Evolutionary conservation across 2,329 filamentous ascomycete genomes (phyloP).

Genomic region (Ophiocordyceps sinensis): DNA sequence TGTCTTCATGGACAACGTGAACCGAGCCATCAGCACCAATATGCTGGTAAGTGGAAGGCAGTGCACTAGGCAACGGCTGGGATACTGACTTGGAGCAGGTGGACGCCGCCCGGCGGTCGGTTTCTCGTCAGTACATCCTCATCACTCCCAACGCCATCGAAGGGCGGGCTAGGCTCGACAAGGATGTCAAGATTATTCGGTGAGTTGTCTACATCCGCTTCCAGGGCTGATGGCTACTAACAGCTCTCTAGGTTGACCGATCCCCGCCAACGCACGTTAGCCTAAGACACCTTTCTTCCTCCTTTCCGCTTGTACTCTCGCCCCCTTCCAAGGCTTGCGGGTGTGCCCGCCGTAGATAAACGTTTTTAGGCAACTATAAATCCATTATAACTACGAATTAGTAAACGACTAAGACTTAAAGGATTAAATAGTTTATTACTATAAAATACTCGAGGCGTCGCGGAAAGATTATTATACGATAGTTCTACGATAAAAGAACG

Average conservation of each 20-base stretch:
- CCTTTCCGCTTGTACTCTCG: not conserved
- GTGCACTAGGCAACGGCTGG: not conserved
- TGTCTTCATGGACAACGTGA: slow-evolving; percentile 98
- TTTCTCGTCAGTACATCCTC: slow-evolving; percentile 88
- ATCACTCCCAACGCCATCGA: slow-evolving; percentile 86
- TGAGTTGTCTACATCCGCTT: slow-evolving; percentile 18
- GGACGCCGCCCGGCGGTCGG: slow-evolving; percentile 65
- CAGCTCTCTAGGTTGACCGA: slow-evolving; percentile 34
- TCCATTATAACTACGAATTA: too few species aligned
- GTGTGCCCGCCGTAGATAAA: too few species aligned
- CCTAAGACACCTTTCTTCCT: slow-evolving; percentile 2
- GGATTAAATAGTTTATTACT: too few species aligned
- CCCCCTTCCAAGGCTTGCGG: not conserved
- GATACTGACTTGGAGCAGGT: slow-evolving; percentile 37
- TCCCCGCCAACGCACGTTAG: slow-evolving; percentile 39
- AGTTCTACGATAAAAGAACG: too few species aligned
- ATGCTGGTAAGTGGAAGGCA: slow-evolving; percentile 57
- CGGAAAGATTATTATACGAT: too few species aligned
- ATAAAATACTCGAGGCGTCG: too few species aligned
- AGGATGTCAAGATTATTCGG: slow-evolving; percentile 69
- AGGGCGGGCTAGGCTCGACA: slow-evolving; percentile 38
- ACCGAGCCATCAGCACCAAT: slow-evolving; percentile 80
- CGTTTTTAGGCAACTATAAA: too few species aligned
- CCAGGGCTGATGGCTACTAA: not conserved
- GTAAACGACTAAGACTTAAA: too few species aligned